Evolutionary conservation across 345 rosid genomes (phyloP), one percentile per base, ranked within the genome.

Genomic region (Arabidopsis suecica): DNA sequence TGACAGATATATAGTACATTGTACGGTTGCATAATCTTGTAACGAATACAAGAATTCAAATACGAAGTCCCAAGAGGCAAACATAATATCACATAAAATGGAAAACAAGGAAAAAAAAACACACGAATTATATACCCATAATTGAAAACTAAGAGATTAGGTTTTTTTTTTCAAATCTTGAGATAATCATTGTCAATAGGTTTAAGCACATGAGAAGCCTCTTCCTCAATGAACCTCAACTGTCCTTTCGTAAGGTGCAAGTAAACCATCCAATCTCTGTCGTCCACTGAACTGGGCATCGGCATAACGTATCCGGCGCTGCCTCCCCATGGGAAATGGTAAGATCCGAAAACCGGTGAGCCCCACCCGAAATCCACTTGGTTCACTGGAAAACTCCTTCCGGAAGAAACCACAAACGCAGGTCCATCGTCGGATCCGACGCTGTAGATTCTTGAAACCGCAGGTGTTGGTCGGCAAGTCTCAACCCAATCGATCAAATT

Each of bases 401-500:
- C 95, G 2, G 93, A 91, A 8, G 97, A 91, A 57, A 91, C 89
- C 70, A 89, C 95, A 25, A 91, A 75, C 1, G 93, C 87, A 0
- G 93, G 92, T 13, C 83, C 87, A 4, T 83, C 88, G 0, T 82
- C 79, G 0, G 69, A 73, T 13, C 69, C 84, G n/a, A 11, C 13
- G 51, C 75, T 13, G 57, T 88, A 89, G 23, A 91, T 82, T 84
- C 77, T 91, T 23, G 91, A 73, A 66, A 85, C 5, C 11, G 82
- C 80, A 2, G 84, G 85, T 47, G 68, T 76, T 0, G 97, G 97
- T 7, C 89, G 85, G 8, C 51, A 86, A 1, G 82, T 85, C 78
- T 91, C 93, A 12, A 91, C 91, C 93, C 93, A 91, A 65, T 91
- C 97, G 57, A 91, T 85, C 74, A 91, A 73, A 10, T 85, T 86